These are phyloP conservation scores for Pinus taeda DNA, from an alignment of 75 land plant genomes.

Conservation along the genomic window DNA sequence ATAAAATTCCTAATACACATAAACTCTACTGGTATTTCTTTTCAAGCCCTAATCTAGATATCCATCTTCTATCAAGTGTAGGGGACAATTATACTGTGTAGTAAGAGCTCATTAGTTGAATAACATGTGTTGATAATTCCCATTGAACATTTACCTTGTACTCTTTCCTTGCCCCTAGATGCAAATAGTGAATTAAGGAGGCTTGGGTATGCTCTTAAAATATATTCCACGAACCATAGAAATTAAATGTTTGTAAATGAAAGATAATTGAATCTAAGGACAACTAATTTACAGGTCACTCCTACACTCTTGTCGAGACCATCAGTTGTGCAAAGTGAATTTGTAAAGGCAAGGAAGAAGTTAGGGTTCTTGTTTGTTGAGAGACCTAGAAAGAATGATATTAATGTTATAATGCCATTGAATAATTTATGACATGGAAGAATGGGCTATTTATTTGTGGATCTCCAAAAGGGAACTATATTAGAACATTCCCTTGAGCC, in stretches of 20 bases:
- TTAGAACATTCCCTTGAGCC: no score
- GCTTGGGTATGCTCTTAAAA: constrained; percentile 51
- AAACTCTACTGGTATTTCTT: constrained; percentile 90
- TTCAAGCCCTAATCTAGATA: constrained; percentile 77
- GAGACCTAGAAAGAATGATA: no score
- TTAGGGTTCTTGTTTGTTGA: no score
- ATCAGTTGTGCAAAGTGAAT: no score
- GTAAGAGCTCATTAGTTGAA: constrained; percentile 87
- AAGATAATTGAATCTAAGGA: constrained; percentile 47
- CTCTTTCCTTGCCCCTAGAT: constrained; percentile 46
- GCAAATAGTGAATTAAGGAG: constrained; percentile 55
- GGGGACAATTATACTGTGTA: constrained; percentile 87
- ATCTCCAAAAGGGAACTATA: no score
- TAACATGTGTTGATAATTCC: constrained; percentile 82
- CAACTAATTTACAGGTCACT: constrained; percentile 72
- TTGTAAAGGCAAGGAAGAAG: no score
- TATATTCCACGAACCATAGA: constrained; percentile 51
- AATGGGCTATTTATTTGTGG: no score
- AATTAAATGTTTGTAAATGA: constrained; percentile 74
- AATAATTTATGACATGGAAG: no score
- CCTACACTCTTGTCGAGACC: no score
- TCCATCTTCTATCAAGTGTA: constrained; percentile 71
- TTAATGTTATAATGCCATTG: no score
- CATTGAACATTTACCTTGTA: constrained; percentile 77
- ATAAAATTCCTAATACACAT: not conserved